Evolutionary conservation across 2,329 filamentous ascomycete genomes (phyloP).

Genomic region (Capronia epimyces): DNA sequence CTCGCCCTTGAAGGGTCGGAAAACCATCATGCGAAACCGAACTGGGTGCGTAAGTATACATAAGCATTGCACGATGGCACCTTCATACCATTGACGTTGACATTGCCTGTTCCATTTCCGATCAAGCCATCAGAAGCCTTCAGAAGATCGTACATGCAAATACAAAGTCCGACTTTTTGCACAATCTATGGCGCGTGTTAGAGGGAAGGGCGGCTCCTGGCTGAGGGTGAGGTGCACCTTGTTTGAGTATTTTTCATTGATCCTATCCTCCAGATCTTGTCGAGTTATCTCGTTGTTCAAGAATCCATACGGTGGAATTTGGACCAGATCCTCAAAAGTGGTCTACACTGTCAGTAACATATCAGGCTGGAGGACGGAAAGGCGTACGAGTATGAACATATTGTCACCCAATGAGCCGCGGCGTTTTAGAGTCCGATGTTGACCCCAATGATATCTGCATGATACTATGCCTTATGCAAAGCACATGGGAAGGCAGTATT

Average conservation of each 20-base stretch:
- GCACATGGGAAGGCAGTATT: background rate
- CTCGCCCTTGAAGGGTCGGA: constrained; percentile 92
- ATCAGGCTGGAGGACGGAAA: background rate
- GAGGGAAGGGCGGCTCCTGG: background rate
- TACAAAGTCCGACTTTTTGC: constrained; percentile 87
- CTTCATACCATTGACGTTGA: constrained; percentile 79
- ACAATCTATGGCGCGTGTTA: constrained; percentile 55
- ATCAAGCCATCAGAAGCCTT: constrained; percentile 90
- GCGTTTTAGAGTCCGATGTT: background rate
- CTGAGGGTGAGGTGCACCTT: constrained; percentile 50
- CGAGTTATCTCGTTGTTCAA: constrained; percentile 60
- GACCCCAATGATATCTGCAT: constrained; percentile 3
- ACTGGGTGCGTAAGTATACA: constrained; percentile 48
- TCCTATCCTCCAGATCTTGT: constrained; percentile 87
- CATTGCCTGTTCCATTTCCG: constrained; percentile 82
- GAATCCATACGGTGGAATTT: constrained; percentile 79
- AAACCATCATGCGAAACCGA: constrained; percentile 88
- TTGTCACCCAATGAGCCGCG: constrained; percentile 6
- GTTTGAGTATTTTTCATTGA: constrained; percentile 95
- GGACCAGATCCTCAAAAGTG: constrained; percentile 88
- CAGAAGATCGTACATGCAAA: constrained; percentile 86
- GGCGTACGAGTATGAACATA: constrained; percentile 31
- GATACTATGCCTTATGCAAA: background rate
- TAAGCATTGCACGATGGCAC: background rate
- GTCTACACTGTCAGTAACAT: constrained; percentile 52